phyloP scores from a whole-genome alignment of 257 asterid species.

The Gentiana macrophylla region DNA sequence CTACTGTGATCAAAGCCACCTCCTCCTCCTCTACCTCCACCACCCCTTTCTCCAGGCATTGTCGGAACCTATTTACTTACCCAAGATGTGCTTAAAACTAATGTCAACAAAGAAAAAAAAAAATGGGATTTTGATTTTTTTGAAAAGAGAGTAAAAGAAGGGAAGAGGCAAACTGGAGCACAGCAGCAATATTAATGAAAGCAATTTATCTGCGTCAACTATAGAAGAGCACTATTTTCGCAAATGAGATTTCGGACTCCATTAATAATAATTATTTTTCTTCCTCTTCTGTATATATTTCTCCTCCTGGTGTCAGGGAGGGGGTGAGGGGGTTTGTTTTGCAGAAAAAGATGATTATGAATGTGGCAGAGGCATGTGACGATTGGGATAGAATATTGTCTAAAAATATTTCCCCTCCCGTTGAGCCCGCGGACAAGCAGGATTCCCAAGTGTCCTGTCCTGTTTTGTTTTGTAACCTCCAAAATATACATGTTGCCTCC shows the following conservation, averaged over 20 bases:
- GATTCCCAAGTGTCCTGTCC: no score
- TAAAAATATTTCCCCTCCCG: no score
- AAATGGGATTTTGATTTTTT: not conserved
- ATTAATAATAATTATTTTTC: not conserved
- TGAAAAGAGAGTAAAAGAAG: not conserved
- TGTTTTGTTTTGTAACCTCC: no score
- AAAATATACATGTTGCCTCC: no score
- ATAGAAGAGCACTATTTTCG: not conserved
- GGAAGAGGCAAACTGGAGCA: not conserved
- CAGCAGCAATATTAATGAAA: not conserved
- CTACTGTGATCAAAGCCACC: conserved; percentile 69
- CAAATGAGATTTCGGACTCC: conserved; percentile 1
- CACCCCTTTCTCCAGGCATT: conserved; percentile 18
- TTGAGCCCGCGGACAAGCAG: no score
- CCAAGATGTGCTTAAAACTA: conserved; percentile 11
- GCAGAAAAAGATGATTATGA: not conserved
- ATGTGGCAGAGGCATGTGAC: no score
- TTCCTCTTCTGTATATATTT: not conserved
- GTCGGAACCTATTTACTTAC: conserved; percentile 12
- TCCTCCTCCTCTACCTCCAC: conserved; percentile 16
- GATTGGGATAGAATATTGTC: no score
- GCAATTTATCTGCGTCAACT: not conserved
- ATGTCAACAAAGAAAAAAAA: not conserved
- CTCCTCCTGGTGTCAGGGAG: not conserved
- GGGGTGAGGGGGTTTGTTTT: conserved; percentile 1